Evolutionary conservation across 2,329 filamentous ascomycete genomes (phyloP), one percentile per base, ranked within the genome.

Genomic region (Byssoonygena ceratinophila): DNA sequence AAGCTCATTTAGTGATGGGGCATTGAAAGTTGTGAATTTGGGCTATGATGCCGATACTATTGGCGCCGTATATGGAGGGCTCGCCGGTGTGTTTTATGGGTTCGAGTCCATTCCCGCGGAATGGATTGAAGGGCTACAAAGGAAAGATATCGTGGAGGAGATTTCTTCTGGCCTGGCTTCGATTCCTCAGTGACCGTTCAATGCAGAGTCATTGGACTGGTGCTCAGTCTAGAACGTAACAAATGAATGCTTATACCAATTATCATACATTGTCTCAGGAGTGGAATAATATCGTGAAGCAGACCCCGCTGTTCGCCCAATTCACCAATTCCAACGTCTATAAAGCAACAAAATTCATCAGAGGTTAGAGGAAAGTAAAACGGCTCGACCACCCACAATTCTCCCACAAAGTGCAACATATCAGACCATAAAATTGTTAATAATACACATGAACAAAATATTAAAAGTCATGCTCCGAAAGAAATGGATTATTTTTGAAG

Each of bases 31-130:
- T 1, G 70, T 73, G 0, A 74, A 73, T 61, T 53, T 71, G 22
- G 70, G 70, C 1, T 63, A 68, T 48, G 71, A 74, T 60, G 66
- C 71, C 9, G 72, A 74, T 59, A 73, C 70, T 1, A 69, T 70
- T 9, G 71, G 66, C 14, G 71, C 71, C 1, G 66, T 73, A 32
- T 73, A 71, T 60, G 72, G 71, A 2, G 70, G 68, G 3, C 51
- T 74, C 18, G 70, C 70, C 2, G 70, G 70, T 0, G 64, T 66
- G 2, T 72, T 64, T 55, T 72, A 72, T 61, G 70, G 66, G 1
- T 45, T 63, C 31, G 66, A 65, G 7, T 56, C 52, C 3, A 66
- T 69, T 22, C 66, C 68, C 11, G 11, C 31, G n/a, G 51, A 62
- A 51, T 66, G 67, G 66, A 37, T 64, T 22, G 53, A 58, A 1